phyloP scores from a whole-genome alignment of 306 rosid species.

The Potentilla sterilis region DNA sequence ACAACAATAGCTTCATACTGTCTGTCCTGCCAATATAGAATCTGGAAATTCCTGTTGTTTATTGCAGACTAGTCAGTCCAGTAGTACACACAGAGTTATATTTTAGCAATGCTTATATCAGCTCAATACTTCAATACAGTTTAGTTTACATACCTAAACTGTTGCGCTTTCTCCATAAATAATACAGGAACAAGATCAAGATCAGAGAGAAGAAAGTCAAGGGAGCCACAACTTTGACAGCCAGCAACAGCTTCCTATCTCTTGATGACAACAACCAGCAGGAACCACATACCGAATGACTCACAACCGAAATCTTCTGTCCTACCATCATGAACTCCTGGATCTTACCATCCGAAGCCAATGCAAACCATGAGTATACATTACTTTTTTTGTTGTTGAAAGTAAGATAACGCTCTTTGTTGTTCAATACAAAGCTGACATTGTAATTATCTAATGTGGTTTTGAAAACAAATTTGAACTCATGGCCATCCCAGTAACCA shows the following conservation, averaged over 20 bases:
- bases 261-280: conserved; percentile 5
- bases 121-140: neutral
- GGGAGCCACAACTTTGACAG: neutral
- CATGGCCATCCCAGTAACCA: conserved; percentile 26
- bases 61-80: neutral
- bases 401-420: conserved; percentile 18
- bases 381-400: conserved; percentile 10
- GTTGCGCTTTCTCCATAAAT: conserved; percentile 9
- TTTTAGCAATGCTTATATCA: neutral
- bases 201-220: neutral
- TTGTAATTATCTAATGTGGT: conserved; percentile 10
- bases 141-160: conserved; percentile 15
- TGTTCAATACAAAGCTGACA: conserved; percentile 10
- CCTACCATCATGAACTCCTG: conserved; percentile 21
- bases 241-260: conserved; percentile 12
- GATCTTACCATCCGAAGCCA: conserved; percentile 18
- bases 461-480: conserved; percentile 11
- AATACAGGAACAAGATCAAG: conserved; percentile 1
- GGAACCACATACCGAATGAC: conserved; percentile 18
- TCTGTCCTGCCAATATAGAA: neutral
- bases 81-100: neutral
- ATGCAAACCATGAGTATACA: conserved; percentile 20
- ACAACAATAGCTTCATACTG: conserved; percentile 7
- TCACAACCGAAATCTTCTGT: conserved; percentile 9
- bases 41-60: conserved; percentile 13